Evolutionary conservation across 305 asterid species (phyloP), one percentile per base, ranked within the genome.

Genomic region (Petunia hybrid): DNA sequence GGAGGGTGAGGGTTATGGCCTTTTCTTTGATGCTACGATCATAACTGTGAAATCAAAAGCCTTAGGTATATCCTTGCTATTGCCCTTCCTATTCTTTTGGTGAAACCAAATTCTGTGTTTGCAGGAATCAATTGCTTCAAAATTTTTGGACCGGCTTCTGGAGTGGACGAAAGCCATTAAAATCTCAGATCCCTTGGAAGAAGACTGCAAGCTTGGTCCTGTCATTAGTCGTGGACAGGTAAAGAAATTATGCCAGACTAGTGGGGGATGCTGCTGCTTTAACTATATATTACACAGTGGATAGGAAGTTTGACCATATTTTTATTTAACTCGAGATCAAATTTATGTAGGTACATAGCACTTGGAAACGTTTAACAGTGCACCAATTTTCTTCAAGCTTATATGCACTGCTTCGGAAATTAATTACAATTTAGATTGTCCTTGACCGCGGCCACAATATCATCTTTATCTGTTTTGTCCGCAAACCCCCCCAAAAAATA

Each of bases 201-300:
- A 86, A 61, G 91, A 87, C 55, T 88, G 91, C 82, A 82, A 89
- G 64, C 87, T 88, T 83, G 91, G 91, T 64, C 91, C 91, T 51
- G 87, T 88, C 78, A 83, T 88, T 62, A 88, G 89, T 69, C 63
- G 51, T 66, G 90, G 90, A 43, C 91, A 88, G 87, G 91, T 89
- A 85, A 82, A 65, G 53, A 55, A 35, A 7, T 36, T 73, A 0
- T 6, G 13, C 6, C 63, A n/a, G 51, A 73, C 46, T 71, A 48
- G 43, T 12, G 3, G 35, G 35, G 36, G 62, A 71, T 48, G 40
- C 45, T n/a, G n/a, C n/a, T 71, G 61, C 62, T 5, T 71, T 71
- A 71, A 46, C 61, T n/a, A n/a, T 69, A 14, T 69, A 12, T 48
- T 71, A 46, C 31, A 48, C 46, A 12, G 77, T 71, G 31, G 43